Evolutionary conservation across 2,329 filamentous ascomycete genomes (phyloP).

Genomic region (Aspergillus aculeatus): DNA sequence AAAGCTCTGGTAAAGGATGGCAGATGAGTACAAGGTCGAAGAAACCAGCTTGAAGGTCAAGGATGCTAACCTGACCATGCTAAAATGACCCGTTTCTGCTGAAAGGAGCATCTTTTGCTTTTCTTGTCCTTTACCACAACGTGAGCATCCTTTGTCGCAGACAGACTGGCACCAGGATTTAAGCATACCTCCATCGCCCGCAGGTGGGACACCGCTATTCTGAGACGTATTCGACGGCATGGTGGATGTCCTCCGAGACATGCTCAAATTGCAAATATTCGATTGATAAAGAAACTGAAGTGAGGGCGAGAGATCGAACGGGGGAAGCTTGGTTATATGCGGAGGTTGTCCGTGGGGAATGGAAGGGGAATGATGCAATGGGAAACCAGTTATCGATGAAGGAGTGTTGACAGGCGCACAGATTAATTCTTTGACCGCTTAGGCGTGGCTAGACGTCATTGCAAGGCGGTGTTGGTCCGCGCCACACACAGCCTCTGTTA

Average conservation of each 20-base stretch:
- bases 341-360: conserved; percentile 5
- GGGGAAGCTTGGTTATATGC: background rate
- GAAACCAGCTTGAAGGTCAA: conserved; percentile 1
- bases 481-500: conserved; percentile 20
- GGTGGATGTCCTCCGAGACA: conserved; percentile 41
- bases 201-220: conserved; percentile 29
- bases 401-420: conserved; percentile 37
- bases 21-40: conserved; percentile 13
- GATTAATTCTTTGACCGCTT: conserved; percentile 24
- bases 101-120: conserved; percentile 52
- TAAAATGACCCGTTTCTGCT: conserved; percentile 51
- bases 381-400: conserved; percentile 24
- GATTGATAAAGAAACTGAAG: conserved; percentile 3
- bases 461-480: conserved; percentile 27
- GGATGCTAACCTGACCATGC: conserved; percentile 47
- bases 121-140: conserved; percentile 40
- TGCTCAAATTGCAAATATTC: conserved; percentile 24
- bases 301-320: background rate
- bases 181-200: conserved; percentile 36
- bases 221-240: conserved; percentile 33
- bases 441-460: conserved; percentile 37
- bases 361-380: conserved; percentile 18
- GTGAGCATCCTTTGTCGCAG: conserved; percentile 13
- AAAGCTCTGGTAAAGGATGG: conserved; percentile 38
- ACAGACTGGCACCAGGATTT: conserved; percentile 5